phyloP scores from a whole-genome alignment of 345 rosid species.

The Euphorbia tirucalli region DNA sequence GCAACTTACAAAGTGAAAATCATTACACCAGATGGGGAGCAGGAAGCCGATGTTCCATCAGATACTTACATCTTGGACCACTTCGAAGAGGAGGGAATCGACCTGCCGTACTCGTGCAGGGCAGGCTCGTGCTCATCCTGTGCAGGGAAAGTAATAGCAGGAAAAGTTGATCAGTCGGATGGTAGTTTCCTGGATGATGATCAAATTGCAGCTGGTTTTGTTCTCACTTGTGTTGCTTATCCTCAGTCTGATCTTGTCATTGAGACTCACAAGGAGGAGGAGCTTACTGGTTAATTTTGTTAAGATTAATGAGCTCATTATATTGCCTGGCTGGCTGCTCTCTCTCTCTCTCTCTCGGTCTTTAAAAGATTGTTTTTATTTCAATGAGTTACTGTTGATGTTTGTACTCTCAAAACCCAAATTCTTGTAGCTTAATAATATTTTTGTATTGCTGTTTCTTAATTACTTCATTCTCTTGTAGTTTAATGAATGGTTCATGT shows the following conservation, averaged over 20 bases:
- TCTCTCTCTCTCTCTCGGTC: too few relatives aligned
- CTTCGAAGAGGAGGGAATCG: constrained; percentile 66
- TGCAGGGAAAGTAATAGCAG: constrained; percentile 54
- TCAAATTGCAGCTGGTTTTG: constrained; percentile 58
- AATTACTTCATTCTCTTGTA: background rate
- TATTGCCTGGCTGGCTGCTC: too few relatives aligned
- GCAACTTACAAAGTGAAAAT: constrained; percentile 73
- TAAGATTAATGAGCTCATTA: background rate
- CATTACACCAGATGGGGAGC: constrained; percentile 62
- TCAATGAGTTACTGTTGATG: too few relatives aligned
- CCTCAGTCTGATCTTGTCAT: constrained; percentile 51
- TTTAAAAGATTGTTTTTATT: background rate
- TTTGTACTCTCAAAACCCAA: background rate
- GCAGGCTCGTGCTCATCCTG: constrained; percentile 94
- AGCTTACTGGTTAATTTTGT: constrained; percentile 34
- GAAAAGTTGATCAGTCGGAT: constrained; percentile 73
- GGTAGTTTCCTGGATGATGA: constrained; percentile 80
- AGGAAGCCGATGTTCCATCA: constrained; percentile 49
- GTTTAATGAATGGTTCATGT: background rate
- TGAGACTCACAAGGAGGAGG: constrained; percentile 93
- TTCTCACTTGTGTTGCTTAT: constrained; percentile 81
- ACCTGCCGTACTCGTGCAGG: too few relatives aligned
- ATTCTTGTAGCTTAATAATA: background rate
- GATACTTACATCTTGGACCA: constrained; percentile 65
- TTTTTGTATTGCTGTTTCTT: background rate